Conservation (phyloP, 2,329 filamentous ascomycete genomes). For the Talaromyces atroroseus region DNA sequence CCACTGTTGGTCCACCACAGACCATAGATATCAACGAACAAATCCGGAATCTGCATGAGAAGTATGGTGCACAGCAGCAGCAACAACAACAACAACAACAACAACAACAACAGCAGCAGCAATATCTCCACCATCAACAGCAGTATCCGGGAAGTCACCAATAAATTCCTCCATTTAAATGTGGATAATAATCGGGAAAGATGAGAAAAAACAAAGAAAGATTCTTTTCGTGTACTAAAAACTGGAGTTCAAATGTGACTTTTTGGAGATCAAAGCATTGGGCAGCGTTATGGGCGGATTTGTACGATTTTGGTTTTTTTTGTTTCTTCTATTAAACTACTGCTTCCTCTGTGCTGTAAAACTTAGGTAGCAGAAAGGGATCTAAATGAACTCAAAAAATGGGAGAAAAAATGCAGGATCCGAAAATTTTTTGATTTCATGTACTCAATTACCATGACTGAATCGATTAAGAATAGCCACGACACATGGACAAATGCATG, state of each 20-base stretch:
- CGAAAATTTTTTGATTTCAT: not conserved
- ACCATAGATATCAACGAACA: conserved; percentile 77
- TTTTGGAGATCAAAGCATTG: conserved; percentile 2
- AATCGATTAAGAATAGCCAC: not conserved
- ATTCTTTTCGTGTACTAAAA: not conserved
- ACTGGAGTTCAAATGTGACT: conserved; percentile 1
- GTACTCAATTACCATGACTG: not conserved
- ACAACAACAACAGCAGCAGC: conserved; percentile 16
- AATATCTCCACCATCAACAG: conserved; percentile 14
- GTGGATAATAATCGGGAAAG: not conserved
- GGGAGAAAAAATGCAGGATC: not conserved
- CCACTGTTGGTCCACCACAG: conserved; percentile 28
- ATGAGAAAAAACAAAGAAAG: not conserved
- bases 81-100: conserved; percentile 17
- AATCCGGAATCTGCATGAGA: conserved; percentile 63
- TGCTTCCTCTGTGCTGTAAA: not conserved
- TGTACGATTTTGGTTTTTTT: not conserved
- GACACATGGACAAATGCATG: not conserved
- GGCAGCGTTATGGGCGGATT: not conserved
- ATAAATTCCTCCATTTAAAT: not conserved
- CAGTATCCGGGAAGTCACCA: conserved; percentile 6
- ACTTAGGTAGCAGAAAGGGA: not conserved
- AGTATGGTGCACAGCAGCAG: conserved; percentile 32
- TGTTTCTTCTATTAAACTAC: not conserved
- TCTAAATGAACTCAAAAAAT: not conserved